phyloP scores from a whole-genome alignment of 1,139 yeast genomes.

The Yamadazyma spencermartinsiae region DNA sequence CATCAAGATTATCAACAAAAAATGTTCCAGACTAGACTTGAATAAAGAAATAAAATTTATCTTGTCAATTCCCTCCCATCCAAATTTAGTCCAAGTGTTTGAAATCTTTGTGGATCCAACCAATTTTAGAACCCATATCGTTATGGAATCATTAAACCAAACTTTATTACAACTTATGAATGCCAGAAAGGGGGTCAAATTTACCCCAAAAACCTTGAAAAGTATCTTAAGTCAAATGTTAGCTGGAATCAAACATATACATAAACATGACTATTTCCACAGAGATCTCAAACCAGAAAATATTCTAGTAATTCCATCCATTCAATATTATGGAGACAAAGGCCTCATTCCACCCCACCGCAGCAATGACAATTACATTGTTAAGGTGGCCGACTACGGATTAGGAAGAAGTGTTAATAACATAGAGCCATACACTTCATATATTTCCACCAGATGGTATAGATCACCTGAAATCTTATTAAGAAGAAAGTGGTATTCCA shows the following conservation, averaged over 20 bases:
- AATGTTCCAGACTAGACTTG: constrained; percentile 54
- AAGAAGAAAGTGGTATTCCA: constrained; percentile 63
- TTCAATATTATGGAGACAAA: constrained; percentile 50
- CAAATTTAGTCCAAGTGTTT: constrained; percentile 67
- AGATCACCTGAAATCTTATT: constrained; percentile 90
- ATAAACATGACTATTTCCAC: constrained; percentile 71
- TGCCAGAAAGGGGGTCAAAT: constrained; percentile 48
- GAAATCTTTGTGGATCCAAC: constrained; percentile 74
- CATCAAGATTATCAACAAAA: constrained; percentile 72
- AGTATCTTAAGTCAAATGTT: constrained; percentile 71
- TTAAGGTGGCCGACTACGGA: constrained; percentile 92
- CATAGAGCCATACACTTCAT: constrained; percentile 63
- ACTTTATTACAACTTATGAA: constrained; percentile 74
- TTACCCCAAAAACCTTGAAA: constrained; percentile 59
- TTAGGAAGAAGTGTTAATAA: constrained; percentile 68
- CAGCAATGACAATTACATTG: constrained; percentile 52
- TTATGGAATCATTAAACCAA: constrained; percentile 88
- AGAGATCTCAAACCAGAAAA: constrained; percentile 84
- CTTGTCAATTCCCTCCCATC: constrained; percentile 67
- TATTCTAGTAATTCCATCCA: constrained; percentile 65
- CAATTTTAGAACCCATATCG: constrained; percentile 65
- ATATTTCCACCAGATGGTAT: constrained; percentile 95
- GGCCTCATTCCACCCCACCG: constrained; percentile 40
- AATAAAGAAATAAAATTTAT: constrained; percentile 76
- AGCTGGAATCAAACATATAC: constrained; percentile 81